Conservation (phyloP, 805 yeast genomes). For the Cyberlindnera mrakii region DNA sequence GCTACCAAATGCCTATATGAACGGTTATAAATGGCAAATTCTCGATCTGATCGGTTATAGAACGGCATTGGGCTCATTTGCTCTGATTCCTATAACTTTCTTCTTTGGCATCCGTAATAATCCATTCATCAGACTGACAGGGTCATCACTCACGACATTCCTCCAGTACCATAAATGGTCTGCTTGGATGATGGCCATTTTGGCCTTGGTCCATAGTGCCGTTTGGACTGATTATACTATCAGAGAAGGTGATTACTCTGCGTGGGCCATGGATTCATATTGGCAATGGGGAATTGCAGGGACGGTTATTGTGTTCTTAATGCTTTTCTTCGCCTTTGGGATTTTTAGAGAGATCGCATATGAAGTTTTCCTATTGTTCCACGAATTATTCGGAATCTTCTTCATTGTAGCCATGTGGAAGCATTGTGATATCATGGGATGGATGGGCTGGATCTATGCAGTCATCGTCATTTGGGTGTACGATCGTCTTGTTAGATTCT, state of each 20-base stretch:
- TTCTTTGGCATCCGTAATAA: constrained; percentile 73
- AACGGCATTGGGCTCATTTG: constrained; percentile 43
- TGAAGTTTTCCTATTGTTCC: constrained; percentile 55
- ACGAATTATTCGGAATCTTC: constrained; percentile 47
- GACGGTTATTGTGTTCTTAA: constrained; percentile 35
- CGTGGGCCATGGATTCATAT: constrained; percentile 41
- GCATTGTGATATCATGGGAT: constrained; percentile 49
- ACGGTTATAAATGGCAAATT: constrained; percentile 25
- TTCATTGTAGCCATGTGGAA: constrained; percentile 53
- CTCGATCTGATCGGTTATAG: constrained; percentile 45
- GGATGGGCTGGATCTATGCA: constrained; percentile 47
- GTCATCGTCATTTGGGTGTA: constrained; percentile 63
- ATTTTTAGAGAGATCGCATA: constrained; percentile 48
- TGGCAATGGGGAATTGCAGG: constrained; percentile 45
- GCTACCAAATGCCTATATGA: constrained; percentile 33
- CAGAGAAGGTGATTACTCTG: constrained; percentile 34
- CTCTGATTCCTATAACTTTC: constrained; percentile 50
- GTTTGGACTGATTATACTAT: constrained; percentile 46
- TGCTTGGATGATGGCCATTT: constrained; percentile 44
- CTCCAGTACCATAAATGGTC: constrained; percentile 61
- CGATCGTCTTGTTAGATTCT: constrained; percentile 55
- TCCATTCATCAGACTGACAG: constrained; percentile 54
- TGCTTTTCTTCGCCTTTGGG: constrained; percentile 43
- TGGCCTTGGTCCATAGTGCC: constrained; percentile 49
- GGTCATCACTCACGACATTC: constrained; percentile 53